Evolutionary conservation across 2,329 filamentous ascomycete genomes (phyloP).

Genomic region (Ophiostoma perfectum): DNA sequence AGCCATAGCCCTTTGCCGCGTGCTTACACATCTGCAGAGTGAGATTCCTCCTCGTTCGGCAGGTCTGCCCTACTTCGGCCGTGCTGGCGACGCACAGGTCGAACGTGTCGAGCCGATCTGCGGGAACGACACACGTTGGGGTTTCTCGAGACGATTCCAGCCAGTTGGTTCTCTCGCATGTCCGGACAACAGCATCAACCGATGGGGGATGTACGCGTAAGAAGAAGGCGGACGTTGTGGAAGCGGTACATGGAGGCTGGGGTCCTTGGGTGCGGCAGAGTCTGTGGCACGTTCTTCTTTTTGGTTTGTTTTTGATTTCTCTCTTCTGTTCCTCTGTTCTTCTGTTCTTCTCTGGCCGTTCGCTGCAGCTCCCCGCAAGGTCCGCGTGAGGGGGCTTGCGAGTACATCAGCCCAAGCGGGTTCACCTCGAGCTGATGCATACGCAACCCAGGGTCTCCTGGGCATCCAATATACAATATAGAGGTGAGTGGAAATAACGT

Average conservation of each 20-base stretch:
- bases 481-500: neutral
- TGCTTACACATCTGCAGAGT: neutral
- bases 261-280: neutral
- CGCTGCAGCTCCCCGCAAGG: neutral
- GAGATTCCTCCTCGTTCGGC: neutral
- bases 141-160: neutral
- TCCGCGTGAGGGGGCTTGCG: neutral
- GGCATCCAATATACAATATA: too few relatives aligned
- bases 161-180: neutral
- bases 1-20: neutral
- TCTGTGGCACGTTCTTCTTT: neutral
- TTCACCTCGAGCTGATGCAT: neutral
- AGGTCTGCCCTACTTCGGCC: neutral
- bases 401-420: neutral
- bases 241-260: neutral
- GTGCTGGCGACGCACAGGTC: neutral
- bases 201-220: neutral
- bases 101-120: neutral
- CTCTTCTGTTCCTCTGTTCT: neutral
- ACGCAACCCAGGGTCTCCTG: neutral
- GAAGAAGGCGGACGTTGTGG: neutral
- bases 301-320: neutral
- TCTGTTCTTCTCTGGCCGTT: neutral
- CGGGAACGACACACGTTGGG: conserved; percentile 2
- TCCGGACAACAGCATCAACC: neutral